Base-by-base conservation (phyloP, 768 basidiomycete genomes). In the Auriculariales sp. region DNA sequence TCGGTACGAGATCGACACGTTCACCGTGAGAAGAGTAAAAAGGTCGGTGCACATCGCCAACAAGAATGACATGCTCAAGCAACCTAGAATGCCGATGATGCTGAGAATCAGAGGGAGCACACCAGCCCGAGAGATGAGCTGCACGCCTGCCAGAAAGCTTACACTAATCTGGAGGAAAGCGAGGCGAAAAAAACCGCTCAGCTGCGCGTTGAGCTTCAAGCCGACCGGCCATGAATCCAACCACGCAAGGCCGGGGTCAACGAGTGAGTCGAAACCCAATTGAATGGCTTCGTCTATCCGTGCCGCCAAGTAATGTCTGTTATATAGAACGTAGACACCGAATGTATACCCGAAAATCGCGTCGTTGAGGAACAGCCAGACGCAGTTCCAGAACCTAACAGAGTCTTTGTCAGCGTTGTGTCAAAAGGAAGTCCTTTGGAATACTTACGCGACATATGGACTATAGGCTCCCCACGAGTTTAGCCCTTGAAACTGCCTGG, bases 171-270 rank as follows among this genome's bases (percentile, higher is more conserved):
- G 72, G 2, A 81, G 68, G 46, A 95, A 81, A 0, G 75, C 71
- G 51, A 79, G 72, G n/a, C 81, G 78, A 58, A 89, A 84, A 60
- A 95, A 84, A 24, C 71, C 69, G 56, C 89, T 88, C n/a, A 99
- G 73, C 56, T 97, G 88, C 0, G 89, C 88, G 59, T 98, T 98
- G 48, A 99, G 79, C 64, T 99, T 99, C 33, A 99, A 67, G 1
- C 95, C 94, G 1, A 82, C 91, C 0, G 94, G 94, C 94, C 94
- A 98, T 53, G 84, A 78, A 61, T 95, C 85, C 11, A 99, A 71
- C 93, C 92, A 97, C 1, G 70, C 57, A 2, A 97, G 68, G 0
- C 73, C 69, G 14, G 67, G 64, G 35, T 74, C 72, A 7, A 83
- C 61, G 45, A 67, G 64, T 2, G 68, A 59, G 4, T 83, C 66